Percentiles rank a stretch among this genome's conserved stretches.
Evolutionary conservation across 208 protist genomes (phyloP).

Genomic region (Trypanosoma lewisi): DNA sequence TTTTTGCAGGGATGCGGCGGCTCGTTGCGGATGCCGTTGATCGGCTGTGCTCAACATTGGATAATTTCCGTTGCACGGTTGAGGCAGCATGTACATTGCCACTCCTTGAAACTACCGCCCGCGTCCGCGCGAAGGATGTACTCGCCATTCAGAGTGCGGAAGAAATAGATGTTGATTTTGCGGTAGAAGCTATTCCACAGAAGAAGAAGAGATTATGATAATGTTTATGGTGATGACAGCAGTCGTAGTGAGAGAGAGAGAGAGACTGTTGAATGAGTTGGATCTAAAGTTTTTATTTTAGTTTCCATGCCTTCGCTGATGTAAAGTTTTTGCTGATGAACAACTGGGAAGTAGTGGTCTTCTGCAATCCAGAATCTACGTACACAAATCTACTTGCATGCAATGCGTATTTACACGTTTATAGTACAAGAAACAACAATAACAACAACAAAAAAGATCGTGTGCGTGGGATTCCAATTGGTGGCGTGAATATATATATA

Average conservation of each 20-base stretch:
- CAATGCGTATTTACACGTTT: too few relatives aligned
- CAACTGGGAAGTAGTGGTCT: too few relatives aligned
- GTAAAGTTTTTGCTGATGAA: too few relatives aligned
- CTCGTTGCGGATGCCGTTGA: conserved; percentile 22
- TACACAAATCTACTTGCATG: too few relatives aligned
- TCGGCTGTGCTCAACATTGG: conserved; percentile 13
- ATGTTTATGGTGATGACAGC: not conserved
- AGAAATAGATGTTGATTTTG: conserved; percentile 56
- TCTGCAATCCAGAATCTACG: too few relatives aligned
- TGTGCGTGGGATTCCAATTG: too few relatives aligned
- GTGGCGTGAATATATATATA: too few relatives aligned
- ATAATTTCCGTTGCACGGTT: conserved; percentile 32
- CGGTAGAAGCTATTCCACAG: conserved; percentile 39
- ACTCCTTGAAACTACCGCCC: conserved; percentile 49
- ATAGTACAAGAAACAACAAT: too few relatives aligned
- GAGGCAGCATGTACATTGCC: conserved; percentile 54
- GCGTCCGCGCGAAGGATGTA: conserved; percentile 43
- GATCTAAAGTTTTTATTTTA: not conserved
- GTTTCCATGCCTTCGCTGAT: too few relatives aligned
- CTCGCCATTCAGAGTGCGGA: conserved; percentile 41
- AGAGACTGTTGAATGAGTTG: not conserved
- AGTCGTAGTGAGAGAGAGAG: not conserved
- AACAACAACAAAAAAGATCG: too few relatives aligned
- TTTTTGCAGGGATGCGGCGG: conserved; percentile 19
- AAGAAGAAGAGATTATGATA: conserved; percentile 13